These are phyloP conservation scores for Castanopsis chinensis DNA, from an alignment of 306 rosid species.

Conservation along the genomic window DNA sequence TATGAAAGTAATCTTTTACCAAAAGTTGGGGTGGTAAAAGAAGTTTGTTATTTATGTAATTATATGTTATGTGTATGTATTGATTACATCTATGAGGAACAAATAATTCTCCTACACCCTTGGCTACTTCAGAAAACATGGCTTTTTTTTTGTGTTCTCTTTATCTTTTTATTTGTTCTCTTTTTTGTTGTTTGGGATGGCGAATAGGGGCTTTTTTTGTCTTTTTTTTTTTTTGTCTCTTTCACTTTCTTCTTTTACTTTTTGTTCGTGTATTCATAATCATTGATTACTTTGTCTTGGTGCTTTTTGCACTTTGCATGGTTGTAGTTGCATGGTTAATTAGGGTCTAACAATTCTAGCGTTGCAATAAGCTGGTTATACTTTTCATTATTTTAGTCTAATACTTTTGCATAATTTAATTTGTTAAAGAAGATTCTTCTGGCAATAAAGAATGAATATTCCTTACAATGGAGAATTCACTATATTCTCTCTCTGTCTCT, in stretches of 20 bases:
- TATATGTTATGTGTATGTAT: too few relatives aligned
- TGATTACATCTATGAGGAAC: too few relatives aligned
- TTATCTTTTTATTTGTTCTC: not conserved
- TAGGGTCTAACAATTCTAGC: not conserved
- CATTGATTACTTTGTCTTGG: not conserved
- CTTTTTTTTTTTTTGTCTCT: constrained; percentile 2
- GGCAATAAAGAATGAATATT: not conserved
- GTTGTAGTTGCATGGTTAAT: not conserved
- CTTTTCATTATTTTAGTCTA: not conserved
- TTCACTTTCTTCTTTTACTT: not conserved
- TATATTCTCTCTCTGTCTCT: not conserved
- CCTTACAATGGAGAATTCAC: not conserved
- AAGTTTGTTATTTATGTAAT: too few relatives aligned
- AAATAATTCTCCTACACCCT: not conserved
- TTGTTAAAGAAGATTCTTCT: not conserved
- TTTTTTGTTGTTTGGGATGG: not conserved
- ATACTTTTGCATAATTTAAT: not conserved
- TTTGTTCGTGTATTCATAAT: not conserved
- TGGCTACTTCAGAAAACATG: constrained; percentile 34
- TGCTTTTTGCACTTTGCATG: constrained; percentile 31
- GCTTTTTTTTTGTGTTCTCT: constrained; percentile 24
- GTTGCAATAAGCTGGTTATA: not conserved
- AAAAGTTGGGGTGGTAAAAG: too few relatives aligned
- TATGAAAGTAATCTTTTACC: too few relatives aligned
- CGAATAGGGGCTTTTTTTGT: constrained; percentile 14